Conservation (phyloP, 768 basidiomycete genomes). For the Asterophora parasitica region DNA sequence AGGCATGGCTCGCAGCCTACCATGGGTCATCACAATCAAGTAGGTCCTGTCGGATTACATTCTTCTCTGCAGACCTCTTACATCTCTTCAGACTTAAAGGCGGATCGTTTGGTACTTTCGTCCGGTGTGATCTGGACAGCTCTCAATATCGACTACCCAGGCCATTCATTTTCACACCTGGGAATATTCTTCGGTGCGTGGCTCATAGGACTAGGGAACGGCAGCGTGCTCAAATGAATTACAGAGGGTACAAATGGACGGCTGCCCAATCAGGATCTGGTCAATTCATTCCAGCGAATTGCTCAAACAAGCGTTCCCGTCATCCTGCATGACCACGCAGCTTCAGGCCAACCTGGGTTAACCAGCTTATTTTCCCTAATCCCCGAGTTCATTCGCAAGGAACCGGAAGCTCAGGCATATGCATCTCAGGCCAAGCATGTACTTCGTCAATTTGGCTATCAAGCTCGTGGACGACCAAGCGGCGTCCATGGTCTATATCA, state of each 20-base stretch:
- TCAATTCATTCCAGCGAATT: conserved; percentile 77
- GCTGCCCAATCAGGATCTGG: conserved; percentile 91
- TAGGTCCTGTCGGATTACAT: conserved; percentile 23
- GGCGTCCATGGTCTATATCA: conserved; percentile 91
- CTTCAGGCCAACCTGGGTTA: conserved; percentile 32
- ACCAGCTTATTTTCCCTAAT: conserved; percentile 38
- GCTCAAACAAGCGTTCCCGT: conserved; percentile 74
- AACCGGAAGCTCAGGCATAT: conserved; percentile 45
- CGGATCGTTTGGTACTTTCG: conserved; percentile 54
- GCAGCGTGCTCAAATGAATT: background rate
- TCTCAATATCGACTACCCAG: conserved; percentile 90
- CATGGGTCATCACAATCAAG: conserved; percentile 67
- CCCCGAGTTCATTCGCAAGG: conserved; percentile 38
- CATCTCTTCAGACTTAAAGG: conserved; percentile 50
- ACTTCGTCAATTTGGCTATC: conserved; percentile 63
- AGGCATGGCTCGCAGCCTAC: conserved; percentile 87
- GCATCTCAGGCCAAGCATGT: conserved; percentile 62
- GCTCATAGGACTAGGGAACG: background rate
- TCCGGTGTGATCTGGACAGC: conserved; percentile 97
- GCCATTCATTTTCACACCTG: conserved; percentile 93
- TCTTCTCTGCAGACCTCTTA: background rate
- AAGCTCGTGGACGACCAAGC: conserved; percentile 75
- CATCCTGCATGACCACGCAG: conserved; percentile 73
- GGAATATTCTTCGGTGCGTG: conserved; percentile 88
- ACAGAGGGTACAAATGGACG: conserved; percentile 94